phyloP scores from a whole-genome alignment of 2,329 filamentous ascomycete genomes.

The Madurella mycetomatis region DNA sequence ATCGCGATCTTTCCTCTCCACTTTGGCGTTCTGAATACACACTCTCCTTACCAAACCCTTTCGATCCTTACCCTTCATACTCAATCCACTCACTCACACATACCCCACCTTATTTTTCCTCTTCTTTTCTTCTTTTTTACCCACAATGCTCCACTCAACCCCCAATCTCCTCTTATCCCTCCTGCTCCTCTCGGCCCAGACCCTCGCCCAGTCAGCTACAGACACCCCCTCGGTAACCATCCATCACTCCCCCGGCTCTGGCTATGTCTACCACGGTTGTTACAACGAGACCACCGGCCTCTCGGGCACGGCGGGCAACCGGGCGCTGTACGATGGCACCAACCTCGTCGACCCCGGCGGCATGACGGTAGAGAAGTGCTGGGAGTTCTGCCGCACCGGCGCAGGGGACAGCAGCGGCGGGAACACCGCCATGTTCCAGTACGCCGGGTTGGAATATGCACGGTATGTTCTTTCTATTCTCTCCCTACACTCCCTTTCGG shows the following conservation, averaged over 20 bases:
- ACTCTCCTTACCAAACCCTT: not conserved
- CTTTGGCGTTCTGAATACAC: not conserved
- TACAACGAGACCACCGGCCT: slow-evolving; percentile 53
- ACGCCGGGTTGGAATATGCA: slow-evolving; percentile 53
- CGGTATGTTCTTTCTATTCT: slow-evolving; percentile 30
- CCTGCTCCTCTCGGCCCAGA: not conserved
- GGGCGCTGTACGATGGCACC: slow-evolving; percentile 43
- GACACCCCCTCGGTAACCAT: not conserved
- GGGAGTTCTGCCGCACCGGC: slow-evolving; percentile 44
- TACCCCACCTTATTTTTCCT: too few species aligned
- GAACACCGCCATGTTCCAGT: slow-evolving; percentile 26
- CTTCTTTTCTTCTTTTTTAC: not conserved
- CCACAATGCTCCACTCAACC: not conserved
- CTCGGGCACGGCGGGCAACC: slow-evolving; percentile 35
- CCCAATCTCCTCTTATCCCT: not conserved
- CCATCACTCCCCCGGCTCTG: slow-evolving; percentile 1
- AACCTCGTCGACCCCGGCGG: slow-evolving; percentile 38
- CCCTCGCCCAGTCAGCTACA: not conserved
- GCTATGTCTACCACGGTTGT: slow-evolving; percentile 53
- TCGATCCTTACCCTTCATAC: too few species aligned
- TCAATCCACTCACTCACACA: too few species aligned
- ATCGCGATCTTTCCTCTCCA: not conserved
- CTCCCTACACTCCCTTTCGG: not conserved
- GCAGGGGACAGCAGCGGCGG: slow-evolving; percentile 31
- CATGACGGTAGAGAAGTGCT: slow-evolving; percentile 51